Evolutionary conservation across 805 yeast species (phyloP).

Genomic region (Candida bentonensis): DNA sequence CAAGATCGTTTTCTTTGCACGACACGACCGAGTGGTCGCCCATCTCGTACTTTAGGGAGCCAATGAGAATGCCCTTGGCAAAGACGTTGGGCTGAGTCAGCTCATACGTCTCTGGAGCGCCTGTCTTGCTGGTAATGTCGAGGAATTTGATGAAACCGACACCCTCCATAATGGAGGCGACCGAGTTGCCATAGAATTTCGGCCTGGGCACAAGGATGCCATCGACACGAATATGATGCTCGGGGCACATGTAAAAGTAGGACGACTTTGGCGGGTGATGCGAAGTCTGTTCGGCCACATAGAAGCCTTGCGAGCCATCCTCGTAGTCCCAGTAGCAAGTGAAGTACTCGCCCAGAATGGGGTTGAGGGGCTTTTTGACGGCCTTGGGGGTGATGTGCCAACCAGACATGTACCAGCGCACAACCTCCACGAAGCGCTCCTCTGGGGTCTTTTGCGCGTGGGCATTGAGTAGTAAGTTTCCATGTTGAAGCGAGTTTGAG

Average conservation of each 20-base stretch:
- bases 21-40: constrained; percentile 82
- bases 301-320: constrained; percentile 56
- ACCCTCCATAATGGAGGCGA: constrained; percentile 97
- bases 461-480: constrained; percentile 60
- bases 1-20: constrained; percentile 42
- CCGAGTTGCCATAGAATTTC: constrained; percentile 82
- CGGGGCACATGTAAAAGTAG: constrained; percentile 79
- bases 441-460: constrained; percentile 42
- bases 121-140: constrained; percentile 35
- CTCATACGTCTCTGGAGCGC: constrained; percentile 52
- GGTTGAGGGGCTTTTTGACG: constrained; percentile 92
- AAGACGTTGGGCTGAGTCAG: constrained; percentile 94
- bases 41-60: constrained; percentile 75
- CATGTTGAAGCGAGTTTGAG: constrained; percentile 69
- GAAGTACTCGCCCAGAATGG: constrained; percentile 84
- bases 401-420: constrained; percentile 83
- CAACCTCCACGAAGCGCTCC: constrained; percentile 57
- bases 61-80: constrained; percentile 85
- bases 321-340: constrained; percentile 87
- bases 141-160: constrained; percentile 54
- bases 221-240: constrained; percentile 66
- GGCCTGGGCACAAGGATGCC: constrained; percentile 84
- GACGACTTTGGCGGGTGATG: constrained; percentile 98
- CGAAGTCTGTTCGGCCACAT: constrained; percentile 86
- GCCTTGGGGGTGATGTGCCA: constrained; percentile 99